phyloP scores from a whole-genome alignment of 805 yeast species.

The Metschnikowia similis region DNA sequence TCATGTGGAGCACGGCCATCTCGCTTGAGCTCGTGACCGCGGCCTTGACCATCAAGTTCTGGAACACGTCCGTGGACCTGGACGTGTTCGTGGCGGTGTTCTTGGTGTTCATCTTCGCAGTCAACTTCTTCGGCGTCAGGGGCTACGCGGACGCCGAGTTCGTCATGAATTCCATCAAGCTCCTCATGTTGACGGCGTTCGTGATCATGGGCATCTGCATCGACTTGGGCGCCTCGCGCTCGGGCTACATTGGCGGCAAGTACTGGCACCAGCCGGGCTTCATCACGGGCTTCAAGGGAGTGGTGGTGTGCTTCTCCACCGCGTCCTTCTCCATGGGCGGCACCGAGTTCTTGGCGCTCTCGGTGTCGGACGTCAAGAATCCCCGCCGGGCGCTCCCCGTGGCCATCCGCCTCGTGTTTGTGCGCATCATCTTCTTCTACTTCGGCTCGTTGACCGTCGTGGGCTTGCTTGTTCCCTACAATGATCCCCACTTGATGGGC shows the following conservation, averaged over 20 bases:
- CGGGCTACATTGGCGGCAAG: slow-evolving; percentile 37
- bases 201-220: slow-evolving; percentile 38
- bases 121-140: slow-evolving; percentile 44
- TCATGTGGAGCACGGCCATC: slow-evolving; percentile 24
- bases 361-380: slow-evolving; percentile 36
- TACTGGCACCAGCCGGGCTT: slow-evolving; percentile 40
- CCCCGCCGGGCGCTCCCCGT: slow-evolving; percentile 39
- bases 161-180: slow-evolving; percentile 32
- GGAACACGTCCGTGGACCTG: slow-evolving; percentile 48
- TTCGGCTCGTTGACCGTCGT: slow-evolving; percentile 37
- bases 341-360: slow-evolving; percentile 36
- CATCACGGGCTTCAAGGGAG: slow-evolving; percentile 35
- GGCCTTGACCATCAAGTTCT: slow-evolving; percentile 51
- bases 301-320: slow-evolving; percentile 37
- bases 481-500: slow-evolving; percentile 32
- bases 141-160: slow-evolving; percentile 47
- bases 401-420: slow-evolving; percentile 38
- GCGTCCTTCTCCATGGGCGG: slow-evolving; percentile 40
- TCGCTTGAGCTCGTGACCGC: slow-evolving; percentile 20
- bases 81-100: slow-evolving; percentile 57
- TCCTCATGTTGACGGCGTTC: slow-evolving; percentile 38
- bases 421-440: slow-evolving; percentile 35
- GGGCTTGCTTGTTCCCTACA: slow-evolving; percentile 37
- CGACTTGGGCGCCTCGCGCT: slow-evolving; percentile 29
- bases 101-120: slow-evolving; percentile 39